Evolutionary conservation across 352 stramenopile species (phyloP).

Genomic region (Globisporangium okanoganense): DNA sequence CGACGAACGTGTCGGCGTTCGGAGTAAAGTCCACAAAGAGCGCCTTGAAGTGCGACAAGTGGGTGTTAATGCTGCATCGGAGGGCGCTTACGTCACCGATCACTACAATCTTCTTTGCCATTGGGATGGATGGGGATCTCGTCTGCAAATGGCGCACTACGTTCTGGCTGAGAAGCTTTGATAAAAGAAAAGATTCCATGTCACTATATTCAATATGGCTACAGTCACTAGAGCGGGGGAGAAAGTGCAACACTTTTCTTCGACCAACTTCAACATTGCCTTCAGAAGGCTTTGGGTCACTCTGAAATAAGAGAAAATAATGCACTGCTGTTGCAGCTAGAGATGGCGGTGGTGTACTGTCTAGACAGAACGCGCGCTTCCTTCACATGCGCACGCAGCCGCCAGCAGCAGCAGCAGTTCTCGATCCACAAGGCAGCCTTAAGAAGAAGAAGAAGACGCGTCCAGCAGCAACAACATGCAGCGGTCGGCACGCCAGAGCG

Average conservation of each 20-base stretch:
- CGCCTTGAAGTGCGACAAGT: too few relatives aligned
- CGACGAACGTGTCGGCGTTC: too few relatives aligned
- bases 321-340: background rate
- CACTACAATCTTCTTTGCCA: too few relatives aligned
- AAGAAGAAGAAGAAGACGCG: background rate
- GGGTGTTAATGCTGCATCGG: too few relatives aligned
- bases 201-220: slow-evolving; percentile 7
- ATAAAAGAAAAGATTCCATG: too few relatives aligned
- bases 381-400: background rate
- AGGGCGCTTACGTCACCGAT: too few relatives aligned
- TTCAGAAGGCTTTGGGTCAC: background rate
- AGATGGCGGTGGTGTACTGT: background rate
- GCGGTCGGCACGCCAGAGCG: background rate
- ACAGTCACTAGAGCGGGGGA: slow-evolving; percentile 6
- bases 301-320: slow-evolving; percentile 2
- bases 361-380: background rate
- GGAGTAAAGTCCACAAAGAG: too few relatives aligned
- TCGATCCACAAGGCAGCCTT: background rate
- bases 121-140: too few relatives aligned
- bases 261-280: background rate
- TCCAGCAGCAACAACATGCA: background rate
- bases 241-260: slow-evolving; percentile 7
- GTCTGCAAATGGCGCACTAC: too few relatives aligned
- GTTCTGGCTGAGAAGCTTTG: too few relatives aligned
- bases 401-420: background rate